Evolutionary conservation across 2,329 filamentous ascomycete species (phyloP).

Genomic region (Nannizzia gypsea): DNA sequence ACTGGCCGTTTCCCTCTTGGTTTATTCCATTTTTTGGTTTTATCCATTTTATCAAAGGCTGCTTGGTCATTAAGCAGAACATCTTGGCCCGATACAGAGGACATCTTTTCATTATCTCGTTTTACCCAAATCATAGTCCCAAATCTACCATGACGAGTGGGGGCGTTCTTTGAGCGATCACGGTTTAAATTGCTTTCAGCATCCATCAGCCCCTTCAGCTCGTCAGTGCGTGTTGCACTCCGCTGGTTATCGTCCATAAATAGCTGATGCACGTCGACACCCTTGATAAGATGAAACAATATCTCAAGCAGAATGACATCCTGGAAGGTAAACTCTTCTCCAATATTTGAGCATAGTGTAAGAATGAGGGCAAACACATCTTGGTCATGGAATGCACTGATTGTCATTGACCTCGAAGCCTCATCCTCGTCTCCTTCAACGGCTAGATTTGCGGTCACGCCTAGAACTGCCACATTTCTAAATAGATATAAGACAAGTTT

Average conservation of each 20-base stretch:
- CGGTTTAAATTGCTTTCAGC: slow-evolving; percentile 78
- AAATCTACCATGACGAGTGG: slow-evolving; percentile 83
- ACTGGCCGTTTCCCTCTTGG: slow-evolving; percentile 54
- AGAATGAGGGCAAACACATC: slow-evolving; percentile 78
- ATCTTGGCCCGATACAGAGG: slow-evolving; percentile 79
- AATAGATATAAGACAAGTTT: slow-evolving; percentile 81
- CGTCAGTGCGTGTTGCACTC: slow-evolving; percentile 55
- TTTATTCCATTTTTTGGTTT: slow-evolving; percentile 78
- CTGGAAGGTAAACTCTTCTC: slow-evolving; percentile 81
- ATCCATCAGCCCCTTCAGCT: slow-evolving; percentile 61
- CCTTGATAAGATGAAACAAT: slow-evolving; percentile 84
- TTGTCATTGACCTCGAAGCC: slow-evolving; percentile 73
- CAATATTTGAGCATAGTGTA: slow-evolving; percentile 82
- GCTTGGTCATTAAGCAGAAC: slow-evolving; percentile 61
- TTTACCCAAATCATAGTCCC: slow-evolving; percentile 97
- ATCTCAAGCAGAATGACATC: slow-evolving; percentile 86
- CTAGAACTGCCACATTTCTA: slow-evolving; percentile 77
- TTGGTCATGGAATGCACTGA: slow-evolving; percentile 80
- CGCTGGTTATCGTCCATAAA: slow-evolving; percentile 72
- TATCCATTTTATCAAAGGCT: slow-evolving; percentile 79
- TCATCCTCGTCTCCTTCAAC: slow-evolving; percentile 83
- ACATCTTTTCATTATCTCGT: slow-evolving; percentile 69
- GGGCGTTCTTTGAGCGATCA: slow-evolving; percentile 62
- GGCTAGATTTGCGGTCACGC: slow-evolving; percentile 57
- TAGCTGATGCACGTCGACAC: slow-evolving; percentile 68